Conservation (phyloP, 2,329 filamentous ascomycete genomes). For the Tympanopsis confertula region DNA sequence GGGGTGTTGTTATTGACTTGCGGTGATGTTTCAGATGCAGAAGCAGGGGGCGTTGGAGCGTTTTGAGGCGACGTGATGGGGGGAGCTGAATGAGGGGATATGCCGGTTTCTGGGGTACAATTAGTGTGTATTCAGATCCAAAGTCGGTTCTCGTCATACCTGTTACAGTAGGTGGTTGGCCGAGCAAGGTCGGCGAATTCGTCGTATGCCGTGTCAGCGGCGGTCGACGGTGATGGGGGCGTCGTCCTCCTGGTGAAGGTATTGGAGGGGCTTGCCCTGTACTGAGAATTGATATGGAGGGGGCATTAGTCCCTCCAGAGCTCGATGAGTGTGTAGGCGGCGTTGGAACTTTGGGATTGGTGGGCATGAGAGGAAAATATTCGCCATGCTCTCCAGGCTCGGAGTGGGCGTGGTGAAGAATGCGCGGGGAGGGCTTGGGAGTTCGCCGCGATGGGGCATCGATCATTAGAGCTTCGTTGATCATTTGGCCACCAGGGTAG, state of each 20-base stretch:
- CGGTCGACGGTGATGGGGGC: conserved; percentile 23
- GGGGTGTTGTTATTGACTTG: not conserved
- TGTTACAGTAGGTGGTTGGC: too few relatives aligned
- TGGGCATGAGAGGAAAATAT: conserved; percentile 53
- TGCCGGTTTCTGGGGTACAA: too few relatives aligned
- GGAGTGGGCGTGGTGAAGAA: conserved; percentile 15
- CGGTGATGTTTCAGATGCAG: not conserved
- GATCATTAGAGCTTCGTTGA: conserved; percentile 54
- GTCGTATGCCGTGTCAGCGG: conserved; percentile 46
- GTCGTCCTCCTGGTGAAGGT: conserved; percentile 39
- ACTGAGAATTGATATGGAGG: conserved; percentile 47
- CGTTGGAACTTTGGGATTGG: not conserved
- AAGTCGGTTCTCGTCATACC: too few relatives aligned
- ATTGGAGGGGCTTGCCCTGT: conserved; percentile 49
- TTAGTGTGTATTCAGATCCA: too few relatives aligned
- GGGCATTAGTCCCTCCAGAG: not conserved
- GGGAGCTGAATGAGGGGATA: not conserved
- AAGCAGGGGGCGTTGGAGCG: too few relatives aligned
- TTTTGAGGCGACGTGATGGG: not conserved
- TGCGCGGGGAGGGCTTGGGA: conserved; percentile 45
- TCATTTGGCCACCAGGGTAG: conserved; percentile 50
- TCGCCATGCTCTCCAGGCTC: conserved; percentile 22
- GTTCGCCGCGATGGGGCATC: conserved; percentile 49
- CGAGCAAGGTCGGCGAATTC: not conserved
- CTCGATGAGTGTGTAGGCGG: not conserved